These are phyloP conservation scores for Hypomyces perniciosus DNA, from an alignment of 2,329 filamentous ascomycete genomes.

Conservation along the genomic window DNA sequence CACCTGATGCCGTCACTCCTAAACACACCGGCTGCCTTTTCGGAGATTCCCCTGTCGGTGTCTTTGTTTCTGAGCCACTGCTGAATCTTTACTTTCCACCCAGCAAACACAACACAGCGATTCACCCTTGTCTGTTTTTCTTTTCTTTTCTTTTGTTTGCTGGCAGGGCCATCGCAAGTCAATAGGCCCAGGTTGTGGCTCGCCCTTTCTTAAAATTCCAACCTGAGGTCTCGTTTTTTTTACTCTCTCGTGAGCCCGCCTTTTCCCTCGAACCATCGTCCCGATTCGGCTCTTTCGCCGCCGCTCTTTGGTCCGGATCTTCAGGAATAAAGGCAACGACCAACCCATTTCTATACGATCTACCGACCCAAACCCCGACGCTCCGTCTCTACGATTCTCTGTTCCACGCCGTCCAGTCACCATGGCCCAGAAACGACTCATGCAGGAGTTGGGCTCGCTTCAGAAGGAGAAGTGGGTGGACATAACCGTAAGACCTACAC, in stretches of 20 bases:
- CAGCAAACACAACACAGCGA: not conserved
- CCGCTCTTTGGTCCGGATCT: too few species aligned
- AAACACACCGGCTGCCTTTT: constrained; percentile 5
- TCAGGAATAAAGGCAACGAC: not conserved
- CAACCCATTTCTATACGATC: not conserved
- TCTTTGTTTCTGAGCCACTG: not conserved
- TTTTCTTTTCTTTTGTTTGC: not conserved
- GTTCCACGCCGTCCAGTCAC: constrained; percentile 7
- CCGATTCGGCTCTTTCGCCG: too few species aligned
- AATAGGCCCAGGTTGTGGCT: not conserved
- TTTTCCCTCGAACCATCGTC: constrained; percentile 1
- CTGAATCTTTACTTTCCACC: not conserved
- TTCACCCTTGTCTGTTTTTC: not conserved
- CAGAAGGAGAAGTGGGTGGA: constrained; percentile 90
- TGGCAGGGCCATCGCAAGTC: not conserved
- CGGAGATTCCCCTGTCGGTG: constrained; percentile 2
- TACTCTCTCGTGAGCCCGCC: not conserved
- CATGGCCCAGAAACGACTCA: constrained; percentile 66
- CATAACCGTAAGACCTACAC: constrained; percentile 60
- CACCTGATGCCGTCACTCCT: constrained; percentile 18
- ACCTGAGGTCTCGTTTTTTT: not conserved
- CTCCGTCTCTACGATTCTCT: not conserved
- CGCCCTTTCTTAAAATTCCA: not conserved
- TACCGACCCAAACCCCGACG: not conserved
- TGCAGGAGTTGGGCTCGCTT: constrained; percentile 80